Percentiles rank a stretch among this genome's conserved stretches.
These are phyloP conservation scores for Ascochyta rabiei DNA, from an alignment of 2,329 filamentous ascomycete species.

Conservation along the genomic window DNA sequence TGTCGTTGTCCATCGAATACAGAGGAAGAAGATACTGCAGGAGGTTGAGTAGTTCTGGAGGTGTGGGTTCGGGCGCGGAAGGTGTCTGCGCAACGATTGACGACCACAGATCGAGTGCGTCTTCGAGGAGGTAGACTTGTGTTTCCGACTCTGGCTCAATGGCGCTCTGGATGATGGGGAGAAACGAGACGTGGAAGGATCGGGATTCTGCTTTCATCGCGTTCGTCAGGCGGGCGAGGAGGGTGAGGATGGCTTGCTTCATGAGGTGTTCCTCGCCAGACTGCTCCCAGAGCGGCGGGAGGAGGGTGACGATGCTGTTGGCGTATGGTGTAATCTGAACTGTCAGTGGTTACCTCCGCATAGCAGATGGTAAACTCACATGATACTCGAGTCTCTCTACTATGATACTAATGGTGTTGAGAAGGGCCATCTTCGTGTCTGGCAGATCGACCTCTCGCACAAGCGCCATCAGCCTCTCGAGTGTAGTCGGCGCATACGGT, in stretches of 20 bases:
- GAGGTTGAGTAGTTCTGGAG: slow-evolving; percentile 51
- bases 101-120: slow-evolving; percentile 88
- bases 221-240: slow-evolving; percentile 83
- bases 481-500: slow-evolving; percentile 75
- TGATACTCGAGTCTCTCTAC: slow-evolving; percentile 82
- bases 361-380: slow-evolving; percentile 47
- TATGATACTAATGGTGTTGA: slow-evolving; percentile 83
- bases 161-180: slow-evolving; percentile 82
- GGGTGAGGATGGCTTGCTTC: slow-evolving; percentile 89
- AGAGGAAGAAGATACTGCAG: slow-evolving; percentile 54
- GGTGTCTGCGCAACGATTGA: slow-evolving; percentile 71
- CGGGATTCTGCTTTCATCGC: slow-evolving; percentile 81
- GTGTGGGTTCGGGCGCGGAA: slow-evolving; percentile 48
- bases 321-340: slow-evolving; percentile 66
- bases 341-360: slow-evolving; percentile 9
- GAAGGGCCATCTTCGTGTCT: slow-evolving; percentile 87
- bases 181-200: slow-evolving; percentile 77
- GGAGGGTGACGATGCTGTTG: slow-evolving; percentile 78
- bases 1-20: slow-evolving; percentile 57
- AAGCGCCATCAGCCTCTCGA: slow-evolving; percentile 76
- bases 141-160: slow-evolving; percentile 71
- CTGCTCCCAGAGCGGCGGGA: slow-evolving; percentile 84
- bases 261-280: slow-evolving; percentile 88
- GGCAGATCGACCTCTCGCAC: slow-evolving; percentile 79
- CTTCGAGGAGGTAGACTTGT: slow-evolving; percentile 80